Evolutionary conservation across 768 basidiomycete species (phyloP), one percentile per base, ranked within the genome.

Genomic region (Tulasnella sp.): DNA sequence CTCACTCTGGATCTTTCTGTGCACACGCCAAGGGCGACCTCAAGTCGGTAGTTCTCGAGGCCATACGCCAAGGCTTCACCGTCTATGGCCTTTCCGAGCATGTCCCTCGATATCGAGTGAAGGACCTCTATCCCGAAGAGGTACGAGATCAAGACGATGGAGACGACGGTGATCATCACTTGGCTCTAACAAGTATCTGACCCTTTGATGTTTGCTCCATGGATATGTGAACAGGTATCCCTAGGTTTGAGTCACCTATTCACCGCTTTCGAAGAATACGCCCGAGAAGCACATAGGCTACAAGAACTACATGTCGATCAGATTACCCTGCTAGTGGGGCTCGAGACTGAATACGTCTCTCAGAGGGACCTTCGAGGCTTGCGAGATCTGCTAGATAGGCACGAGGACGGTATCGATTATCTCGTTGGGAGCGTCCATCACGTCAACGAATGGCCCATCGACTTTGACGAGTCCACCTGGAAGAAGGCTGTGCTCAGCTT

Each of bases 101-200:
- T 70, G 85, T 85, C 53, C 94, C 96, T 25, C 81, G 94, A 25
- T 94, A 92, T 71, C 78, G 90, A 59, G 59, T 65, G 1, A 69
- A 77, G 31, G 92, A 99, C 68, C 73, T 98, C 27, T 98, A 96
- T 70, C 93, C 94, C 19, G 96, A 98, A 74, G 96, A 99, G 82
- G 92, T 93, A 68, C 65, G 34, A 38, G 15, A 38, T 38, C 34
- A 7, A 38, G 7, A 7, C 15, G 5, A 38, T 38, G 34, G 52
- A 59, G 45, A 48, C 61, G 62, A 44, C 65, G 55, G 51, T 31
- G 49, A 43, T 60, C 64, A 29, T 22, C 38, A n/a, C 38, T 54
- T 48, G 19, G n/a, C n/a, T n/a, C 38, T 44, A 11, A 53, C n/a
- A n/a, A n/a, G n/a, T n/a, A n/a, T 19, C 38, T 62, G 24, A 38